Percentiles rank a stretch among this genome's conserved stretches.
Evolutionary conservation across 331 rosid genomes (phyloP).

Genomic region (Quercus tomentella): DNA sequence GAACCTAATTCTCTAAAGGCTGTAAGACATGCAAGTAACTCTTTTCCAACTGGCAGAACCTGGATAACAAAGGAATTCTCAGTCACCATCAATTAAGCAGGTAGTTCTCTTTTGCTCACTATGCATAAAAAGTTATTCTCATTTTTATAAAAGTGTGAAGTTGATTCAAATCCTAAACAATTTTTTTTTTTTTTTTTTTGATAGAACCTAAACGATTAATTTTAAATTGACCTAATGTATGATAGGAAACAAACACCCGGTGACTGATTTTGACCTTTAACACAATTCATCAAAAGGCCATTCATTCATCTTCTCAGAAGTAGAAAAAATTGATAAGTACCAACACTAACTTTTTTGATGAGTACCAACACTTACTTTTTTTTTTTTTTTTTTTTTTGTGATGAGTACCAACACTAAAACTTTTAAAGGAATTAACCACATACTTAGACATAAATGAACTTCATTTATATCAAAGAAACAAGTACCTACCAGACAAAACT

Average conservation of each 20-base stretch:
- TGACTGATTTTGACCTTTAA: background rate
- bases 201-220: background rate
- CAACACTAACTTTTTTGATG: background rate
- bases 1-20: conserved; percentile 74
- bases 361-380: too few relatives aligned
- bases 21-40: conserved; percentile 75
- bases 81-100: conserved; percentile 15
- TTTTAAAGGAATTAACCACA: conserved; percentile 15
- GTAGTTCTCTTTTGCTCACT: too few relatives aligned
- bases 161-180: background rate
- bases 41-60: conserved; percentile 91
- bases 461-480: conserved; percentile 6
- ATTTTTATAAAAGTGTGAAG: background rate
- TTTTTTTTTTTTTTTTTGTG: background rate
- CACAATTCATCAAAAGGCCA: conserved; percentile 4
- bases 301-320: background rate
- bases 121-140: background rate
- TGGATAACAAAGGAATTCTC: conserved; percentile 30
- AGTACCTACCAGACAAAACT: conserved; percentile 69
- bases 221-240: background rate
- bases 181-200: too few relatives aligned
- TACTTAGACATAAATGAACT: background rate
- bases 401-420: conserved; percentile 12
- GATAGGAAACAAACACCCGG: background rate
- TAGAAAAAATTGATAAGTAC: conserved; percentile 9